phyloP scores from a whole-genome alignment of 2,329 filamentous ascomycete species.

The Aspergillus latus region DNA sequence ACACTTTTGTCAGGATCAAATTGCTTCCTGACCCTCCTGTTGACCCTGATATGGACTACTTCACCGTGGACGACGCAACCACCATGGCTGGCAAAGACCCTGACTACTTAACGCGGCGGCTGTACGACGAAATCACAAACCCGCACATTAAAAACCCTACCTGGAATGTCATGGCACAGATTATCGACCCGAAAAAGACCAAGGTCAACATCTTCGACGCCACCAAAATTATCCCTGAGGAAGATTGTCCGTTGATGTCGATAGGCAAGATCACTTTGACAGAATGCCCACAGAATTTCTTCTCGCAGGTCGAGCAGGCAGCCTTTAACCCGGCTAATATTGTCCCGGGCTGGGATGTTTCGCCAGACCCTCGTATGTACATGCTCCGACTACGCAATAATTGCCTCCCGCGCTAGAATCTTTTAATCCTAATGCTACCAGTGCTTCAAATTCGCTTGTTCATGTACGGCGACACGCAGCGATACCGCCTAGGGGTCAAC shows the following conservation, averaged over 20 bases:
- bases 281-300: conserved; percentile 16
- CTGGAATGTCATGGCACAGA: too few relatives aligned
- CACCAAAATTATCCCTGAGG: conserved; percentile 6
- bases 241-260: conserved; percentile 6
- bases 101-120: too few relatives aligned
- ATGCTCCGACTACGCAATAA: neutral
- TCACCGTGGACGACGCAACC: too few relatives aligned
- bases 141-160: too few relatives aligned
- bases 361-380: neutral
- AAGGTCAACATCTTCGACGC: too few relatives aligned
- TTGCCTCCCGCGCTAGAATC: neutral
- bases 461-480: conserved; percentile 57
- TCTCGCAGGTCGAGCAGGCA: conserved; percentile 14
- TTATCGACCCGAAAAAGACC: too few relatives aligned
- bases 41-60: too few relatives aligned
- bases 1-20: too few relatives aligned
- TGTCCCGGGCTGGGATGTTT: conserved; percentile 55
- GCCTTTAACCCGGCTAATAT: conserved; percentile 7
- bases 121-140: too few relatives aligned
- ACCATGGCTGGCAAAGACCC: too few relatives aligned
- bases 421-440: conserved; percentile 22
- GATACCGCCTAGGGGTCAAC: conserved; percentile 43
- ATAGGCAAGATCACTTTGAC: conserved; percentile 22
- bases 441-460: conserved; percentile 62
- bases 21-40: too few relatives aligned